These are phyloP conservation scores for Sistotremastrum suecicum DNA, from an alignment of 768 basidiomycete genomes.

Conservation along the genomic window DNA sequence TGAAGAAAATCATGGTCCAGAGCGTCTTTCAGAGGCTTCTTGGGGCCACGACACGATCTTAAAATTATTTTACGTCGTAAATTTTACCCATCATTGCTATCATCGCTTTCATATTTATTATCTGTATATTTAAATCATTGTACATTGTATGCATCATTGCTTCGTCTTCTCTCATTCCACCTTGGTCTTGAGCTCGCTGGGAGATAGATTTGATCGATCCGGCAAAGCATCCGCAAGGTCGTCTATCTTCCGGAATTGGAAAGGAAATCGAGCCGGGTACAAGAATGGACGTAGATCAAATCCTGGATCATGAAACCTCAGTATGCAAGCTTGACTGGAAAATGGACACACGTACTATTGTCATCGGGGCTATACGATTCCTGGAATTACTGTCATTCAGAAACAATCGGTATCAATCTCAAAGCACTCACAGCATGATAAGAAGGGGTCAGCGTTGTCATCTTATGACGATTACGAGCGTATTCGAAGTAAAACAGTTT, in stretches of 20 bases:
- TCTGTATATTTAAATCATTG: constrained; percentile 20
- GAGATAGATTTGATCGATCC: constrained; percentile 35
- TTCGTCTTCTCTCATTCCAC: constrained; percentile 15
- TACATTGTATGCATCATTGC: constrained; percentile 30
- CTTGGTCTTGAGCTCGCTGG: constrained; percentile 19
- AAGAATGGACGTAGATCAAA: constrained; percentile 95
- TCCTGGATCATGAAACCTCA: constrained; percentile 31
- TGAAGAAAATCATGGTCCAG: constrained; percentile 79
- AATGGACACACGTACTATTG: constrained; percentile 49
- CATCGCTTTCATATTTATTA: constrained; percentile 11
- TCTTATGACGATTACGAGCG: constrained; percentile 95
- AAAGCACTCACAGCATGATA: constrained; percentile 71
- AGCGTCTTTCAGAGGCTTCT: constrained; percentile 65
- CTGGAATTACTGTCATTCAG: constrained; percentile 22
- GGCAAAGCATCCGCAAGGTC: constrained; percentile 64
- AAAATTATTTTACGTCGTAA: constrained; percentile 6
- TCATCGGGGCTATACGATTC: constrained; percentile 96
- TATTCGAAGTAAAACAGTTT: constrained; percentile 96
- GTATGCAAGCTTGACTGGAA: constrained; percentile 1
- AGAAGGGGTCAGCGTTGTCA: constrained; percentile 89
- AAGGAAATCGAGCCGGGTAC: constrained; percentile 88
- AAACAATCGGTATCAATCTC: neutral
- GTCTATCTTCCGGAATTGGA: constrained; percentile 96
- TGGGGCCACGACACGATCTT: constrained; percentile 17
- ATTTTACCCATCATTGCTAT: constrained; percentile 5